Percentiles rank a stretch among this genome's conserved stretches.
phyloP scores from a whole-genome alignment of 2,329 filamentous ascomycete species.

The Saccharata proteae region DNA sequence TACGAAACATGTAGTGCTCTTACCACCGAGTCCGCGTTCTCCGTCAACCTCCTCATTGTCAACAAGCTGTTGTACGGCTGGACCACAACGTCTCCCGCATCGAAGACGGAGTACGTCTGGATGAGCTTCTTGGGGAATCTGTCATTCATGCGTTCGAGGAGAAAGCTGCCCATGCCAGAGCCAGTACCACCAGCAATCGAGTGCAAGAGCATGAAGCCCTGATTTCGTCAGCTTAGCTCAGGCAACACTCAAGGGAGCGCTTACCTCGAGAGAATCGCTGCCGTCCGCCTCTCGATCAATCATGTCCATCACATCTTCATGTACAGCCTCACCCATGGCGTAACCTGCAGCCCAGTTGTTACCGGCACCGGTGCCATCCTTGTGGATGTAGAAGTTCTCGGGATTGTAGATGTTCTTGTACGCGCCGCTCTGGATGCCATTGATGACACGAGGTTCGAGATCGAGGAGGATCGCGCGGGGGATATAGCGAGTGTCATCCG shows the following conservation, averaged over 20 bases:
- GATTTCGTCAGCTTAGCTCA: too few species aligned
- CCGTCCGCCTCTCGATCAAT: constrained; percentile 97
- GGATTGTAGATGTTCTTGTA: constrained; percentile 99
- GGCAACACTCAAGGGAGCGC: constrained; percentile 10
- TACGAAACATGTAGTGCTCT: constrained; percentile 13
- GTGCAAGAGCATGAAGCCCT: constrained; percentile 97
- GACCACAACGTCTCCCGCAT: constrained; percentile 80
- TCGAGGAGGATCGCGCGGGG: constrained; percentile 92
- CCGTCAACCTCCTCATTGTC: constrained; percentile 77
- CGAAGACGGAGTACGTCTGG: constrained; percentile 97
- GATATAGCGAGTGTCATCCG: constrained; percentile 96
- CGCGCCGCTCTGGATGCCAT: constrained; percentile 80
- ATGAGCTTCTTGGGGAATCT: constrained; percentile 98
- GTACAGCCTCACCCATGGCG: constrained; percentile 78
- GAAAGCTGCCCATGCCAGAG: constrained; percentile 87
- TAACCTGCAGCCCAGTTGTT: constrained; percentile 99
- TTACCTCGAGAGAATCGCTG: constrained; percentile 84
- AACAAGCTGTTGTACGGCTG: constrained; percentile 97
- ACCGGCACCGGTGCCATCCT: constrained; percentile 83
- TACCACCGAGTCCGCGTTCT: constrained; percentile 93
- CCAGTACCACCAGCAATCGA: constrained; percentile 96
- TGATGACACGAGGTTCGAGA: constrained; percentile 85
- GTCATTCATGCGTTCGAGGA: constrained; percentile 92
- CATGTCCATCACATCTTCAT: constrained; percentile 98
- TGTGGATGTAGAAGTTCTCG: constrained; percentile 96